Evolutionary conservation across 2,329 filamentous ascomycete genomes (phyloP).

Genomic region (Penicillium sp.): DNA sequence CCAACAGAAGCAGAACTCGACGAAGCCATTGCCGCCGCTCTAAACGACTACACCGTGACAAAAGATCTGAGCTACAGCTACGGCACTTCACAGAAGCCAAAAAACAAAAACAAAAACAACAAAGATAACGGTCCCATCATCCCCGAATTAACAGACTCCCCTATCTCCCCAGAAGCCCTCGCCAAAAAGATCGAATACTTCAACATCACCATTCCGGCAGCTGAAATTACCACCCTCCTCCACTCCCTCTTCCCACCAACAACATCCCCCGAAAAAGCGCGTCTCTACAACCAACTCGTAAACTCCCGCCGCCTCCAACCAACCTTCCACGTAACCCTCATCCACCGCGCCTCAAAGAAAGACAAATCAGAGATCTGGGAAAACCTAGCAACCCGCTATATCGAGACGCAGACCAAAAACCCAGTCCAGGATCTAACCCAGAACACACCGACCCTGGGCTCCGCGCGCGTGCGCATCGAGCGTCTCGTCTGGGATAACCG

Average conservation of each 20-base stretch:
- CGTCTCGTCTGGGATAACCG: conserved; percentile 77
- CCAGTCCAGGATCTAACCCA: conserved; percentile 22
- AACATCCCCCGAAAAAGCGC: conserved; percentile 53
- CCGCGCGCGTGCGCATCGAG: conserved; percentile 54
- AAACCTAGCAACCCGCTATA: conserved; percentile 63
- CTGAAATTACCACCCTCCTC: conserved; percentile 57
- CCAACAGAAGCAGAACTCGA: conserved; percentile 75
- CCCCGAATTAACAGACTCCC: background rate
- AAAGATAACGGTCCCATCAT: conserved; percentile 2
- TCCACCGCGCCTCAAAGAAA: conserved; percentile 68
- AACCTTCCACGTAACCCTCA: conserved; percentile 91
- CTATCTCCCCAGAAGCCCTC: conserved; percentile 34
- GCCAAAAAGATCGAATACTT: conserved; percentile 65
- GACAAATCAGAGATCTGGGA: conserved; percentile 71
- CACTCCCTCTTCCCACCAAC: conserved; percentile 64
- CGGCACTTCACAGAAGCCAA: conserved; percentile 32
- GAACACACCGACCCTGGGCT: conserved; percentile 33
- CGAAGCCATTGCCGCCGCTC: conserved; percentile 69
- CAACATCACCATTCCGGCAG: conserved; percentile 53
- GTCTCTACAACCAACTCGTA: conserved; percentile 73
- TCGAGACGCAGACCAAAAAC: conserved; percentile 31
- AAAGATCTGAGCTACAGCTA: conserved; percentile 63
- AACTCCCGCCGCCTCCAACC: conserved; percentile 71
- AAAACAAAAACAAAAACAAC: conserved; percentile 35
- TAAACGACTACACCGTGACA: conserved; percentile 73